Percentiles rank a stretch among this genome's conserved stretches.
These are phyloP conservation scores for Tylopilus sp. DNA, from an alignment of 768 basidiomycete genomes.

Conservation along the genomic window DNA sequence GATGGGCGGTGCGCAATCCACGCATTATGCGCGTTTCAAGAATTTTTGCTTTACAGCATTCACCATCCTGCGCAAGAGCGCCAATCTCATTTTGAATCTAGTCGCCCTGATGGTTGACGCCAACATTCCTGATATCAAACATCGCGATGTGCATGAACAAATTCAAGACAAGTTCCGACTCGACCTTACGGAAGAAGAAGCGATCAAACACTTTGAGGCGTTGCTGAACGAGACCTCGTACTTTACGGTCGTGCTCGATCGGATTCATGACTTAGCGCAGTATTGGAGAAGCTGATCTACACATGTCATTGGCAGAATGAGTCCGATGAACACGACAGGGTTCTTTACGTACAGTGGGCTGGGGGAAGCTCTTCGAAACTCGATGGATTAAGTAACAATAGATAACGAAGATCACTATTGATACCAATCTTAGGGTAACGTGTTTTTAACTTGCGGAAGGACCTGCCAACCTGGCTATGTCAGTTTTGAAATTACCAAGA, in stretches of 20 bases:
- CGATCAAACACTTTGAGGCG: conserved; percentile 94
- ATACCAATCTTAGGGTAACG: neutral
- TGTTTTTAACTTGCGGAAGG: neutral
- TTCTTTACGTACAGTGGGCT: neutral
- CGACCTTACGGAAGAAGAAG: conserved; percentile 93
- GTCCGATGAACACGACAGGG: neutral
- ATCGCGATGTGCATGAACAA: conserved; percentile 81
- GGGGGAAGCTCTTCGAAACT: neutral
- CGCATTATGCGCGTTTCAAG: conserved; percentile 97
- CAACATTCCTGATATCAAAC: conserved; percentile 96
- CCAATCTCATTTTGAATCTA: conserved; percentile 94
- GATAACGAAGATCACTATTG: neutral
- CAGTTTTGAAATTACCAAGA: neutral
- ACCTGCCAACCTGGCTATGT: neutral
- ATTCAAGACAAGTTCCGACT: conserved; percentile 96
- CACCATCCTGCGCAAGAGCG: conserved; percentile 91
- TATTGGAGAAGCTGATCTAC: conserved; percentile 71
- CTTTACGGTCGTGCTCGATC: conserved; percentile 87
- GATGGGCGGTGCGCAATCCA: conserved; percentile 95
- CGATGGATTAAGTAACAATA: neutral
- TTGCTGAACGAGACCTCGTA: conserved; percentile 93
- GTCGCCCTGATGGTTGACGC: conserved; percentile 97
- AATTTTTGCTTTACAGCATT: conserved; percentile 98
- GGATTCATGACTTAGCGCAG: conserved; percentile 88
- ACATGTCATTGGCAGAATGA: conserved; percentile 1